phyloP scores from a whole-genome alignment of 73 alveolate genomes.

The Halteria grandinella region DNA sequence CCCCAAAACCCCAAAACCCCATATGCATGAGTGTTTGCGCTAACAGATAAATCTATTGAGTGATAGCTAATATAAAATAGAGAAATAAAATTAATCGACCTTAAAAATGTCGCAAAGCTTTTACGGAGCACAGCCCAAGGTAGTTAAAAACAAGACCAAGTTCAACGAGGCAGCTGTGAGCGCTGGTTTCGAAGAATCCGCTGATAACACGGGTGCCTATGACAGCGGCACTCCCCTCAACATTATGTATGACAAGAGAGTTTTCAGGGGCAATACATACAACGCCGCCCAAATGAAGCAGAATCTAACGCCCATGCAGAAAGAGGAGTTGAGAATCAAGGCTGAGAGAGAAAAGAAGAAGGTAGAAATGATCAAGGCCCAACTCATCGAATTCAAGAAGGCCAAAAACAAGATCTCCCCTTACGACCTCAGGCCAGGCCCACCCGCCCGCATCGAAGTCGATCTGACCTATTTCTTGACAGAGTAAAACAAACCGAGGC shows the following conservation, averaged over 20 bases:
- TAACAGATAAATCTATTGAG: no score
- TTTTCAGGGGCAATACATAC: conserved; percentile 85
- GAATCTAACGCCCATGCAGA: conserved; percentile 63
- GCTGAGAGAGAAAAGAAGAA: conserved; percentile 69
- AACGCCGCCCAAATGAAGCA: conserved; percentile 49
- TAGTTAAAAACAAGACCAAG: conserved; percentile 16
- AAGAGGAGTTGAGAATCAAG: conserved; percentile 59
- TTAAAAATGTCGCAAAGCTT: conserved; percentile 35
- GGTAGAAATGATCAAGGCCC: conserved; percentile 67
- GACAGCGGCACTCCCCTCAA: conserved; percentile 58
- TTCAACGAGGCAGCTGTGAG: no score
- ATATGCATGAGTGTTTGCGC: no score
- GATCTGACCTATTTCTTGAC: conserved; percentile 86
- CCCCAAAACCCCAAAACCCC: no score
- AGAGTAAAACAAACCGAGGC: conserved; percentile 60
- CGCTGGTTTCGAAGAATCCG: no score
- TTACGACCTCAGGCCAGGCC: conserved; percentile 90
- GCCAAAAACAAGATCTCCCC: conserved; percentile 74
- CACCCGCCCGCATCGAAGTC: conserved; percentile 88
- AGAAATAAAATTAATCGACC: no score
- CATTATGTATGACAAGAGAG: conserved; percentile 84
- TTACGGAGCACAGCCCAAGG: conserved; percentile 48
- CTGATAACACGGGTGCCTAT: no score
- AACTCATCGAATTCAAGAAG: conserved; percentile 75
- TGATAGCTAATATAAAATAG: no score